Conservation (phyloP, 805 yeast species). For the Metschnikowia cubensis region DNA sequence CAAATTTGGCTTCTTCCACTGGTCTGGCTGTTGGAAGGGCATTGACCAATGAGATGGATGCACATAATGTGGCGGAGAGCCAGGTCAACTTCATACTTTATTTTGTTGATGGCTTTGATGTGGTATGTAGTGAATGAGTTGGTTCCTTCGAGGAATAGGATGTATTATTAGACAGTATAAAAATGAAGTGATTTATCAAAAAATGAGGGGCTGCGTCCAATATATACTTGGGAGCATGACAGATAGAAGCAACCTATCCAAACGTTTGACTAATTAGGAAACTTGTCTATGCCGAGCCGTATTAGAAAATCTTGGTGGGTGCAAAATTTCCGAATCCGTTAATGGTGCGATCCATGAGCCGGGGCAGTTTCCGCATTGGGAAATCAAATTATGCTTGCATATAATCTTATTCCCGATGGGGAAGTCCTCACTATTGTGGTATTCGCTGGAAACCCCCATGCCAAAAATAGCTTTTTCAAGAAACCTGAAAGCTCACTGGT, state of each 20-base stretch:
- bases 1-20: conserved; percentile 13
- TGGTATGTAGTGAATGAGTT: neutral
- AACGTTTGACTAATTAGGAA: neutral
- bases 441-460: neutral
- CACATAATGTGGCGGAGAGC: conserved; percentile 9
- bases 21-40: conserved; percentile 24
- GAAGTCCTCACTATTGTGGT: neutral
- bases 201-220: neutral
- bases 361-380: conserved; percentile 4
- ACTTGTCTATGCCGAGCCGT: neutral
- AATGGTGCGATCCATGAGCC: conserved; percentile 2
- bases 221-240: neutral
- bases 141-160: neutral
- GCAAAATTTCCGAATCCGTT: conserved; percentile 13
- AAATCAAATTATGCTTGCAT: conserved; percentile 2
- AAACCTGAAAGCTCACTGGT: neutral
- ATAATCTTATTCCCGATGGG: neutral
- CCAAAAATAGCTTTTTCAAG: neutral
- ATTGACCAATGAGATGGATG: conserved; percentile 9
- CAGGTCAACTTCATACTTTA: conserved; percentile 13
- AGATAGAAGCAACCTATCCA: neutral
- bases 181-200: neutral
- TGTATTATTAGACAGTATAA: neutral
- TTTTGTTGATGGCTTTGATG: neutral
- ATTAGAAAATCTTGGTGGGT: conserved; percentile 5